Base-by-base conservation (phyloP, 352 stramenopile genomes). In the Phytopythium aichiense region DNA sequence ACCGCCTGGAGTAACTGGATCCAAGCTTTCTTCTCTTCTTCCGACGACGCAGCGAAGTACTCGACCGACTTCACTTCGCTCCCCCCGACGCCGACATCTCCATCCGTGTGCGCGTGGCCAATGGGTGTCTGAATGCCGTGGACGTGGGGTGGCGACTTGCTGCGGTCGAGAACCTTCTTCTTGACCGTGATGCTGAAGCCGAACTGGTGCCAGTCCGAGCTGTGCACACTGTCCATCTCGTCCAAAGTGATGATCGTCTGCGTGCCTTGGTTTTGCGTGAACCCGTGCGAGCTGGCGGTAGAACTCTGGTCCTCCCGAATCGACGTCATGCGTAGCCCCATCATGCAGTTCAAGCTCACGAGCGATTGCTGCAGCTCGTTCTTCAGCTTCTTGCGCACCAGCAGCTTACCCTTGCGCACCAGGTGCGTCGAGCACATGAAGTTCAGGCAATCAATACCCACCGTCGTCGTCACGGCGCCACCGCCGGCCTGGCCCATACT, bases 291-390 rank as follows among this genome's bases (percentile, higher is more conserved):
- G 6, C 61, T 71, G 5, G 60, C 31, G 22, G 64, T 69, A 18
- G 68, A 65, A 54, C 65, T 71, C 48, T 82, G 69, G 25, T 81
- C 75, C 35, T 79, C 69, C 33, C 81, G 80, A 18, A 89, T 51
- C 46, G 72, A 77, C 43, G 84, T 90, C 60, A 94, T 81, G 13
- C 78, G 81, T 11, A 95, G 68, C 13, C 87, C 87, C 82, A 95
- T 89, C 87, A 95, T 95, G 62, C 87, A 95, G 62, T 95, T 95
- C 40, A 92, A 66, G 61, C 78, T 88, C 43, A 92, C 69, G 33
- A 88, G 65, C 28, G 79, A 92, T 31, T 61, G 58, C 65, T 92
- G 83, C 12, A 92, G 31, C 37, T 92, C 81, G 53, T 95, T 92
- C 56, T 87, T 87, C 28, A 92, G 71, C 70, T 91, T 94, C 62